These are phyloP conservation scores for Neofusicoccum ribis DNA, from an alignment of 2,329 filamentous ascomycete species.

Conservation along the genomic window DNA sequence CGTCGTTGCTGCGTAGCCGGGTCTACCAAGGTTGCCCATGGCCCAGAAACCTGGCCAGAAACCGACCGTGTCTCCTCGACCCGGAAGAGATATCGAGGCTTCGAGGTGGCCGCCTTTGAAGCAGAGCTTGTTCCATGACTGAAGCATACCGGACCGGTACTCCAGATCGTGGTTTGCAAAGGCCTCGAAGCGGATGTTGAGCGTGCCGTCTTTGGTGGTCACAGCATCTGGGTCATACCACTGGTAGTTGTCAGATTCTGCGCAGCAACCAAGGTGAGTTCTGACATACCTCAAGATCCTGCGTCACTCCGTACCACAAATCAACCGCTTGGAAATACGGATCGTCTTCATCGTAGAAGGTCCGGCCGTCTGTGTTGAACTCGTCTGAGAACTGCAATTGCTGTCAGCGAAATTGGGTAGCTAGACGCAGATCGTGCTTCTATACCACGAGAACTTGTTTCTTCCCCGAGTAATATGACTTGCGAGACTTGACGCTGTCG, in stretches of 20 bases:
- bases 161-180: constrained; percentile 66
- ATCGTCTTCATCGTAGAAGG: constrained; percentile 71
- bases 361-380: constrained; percentile 66
- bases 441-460: constrained; percentile 62
- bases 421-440: neutral
- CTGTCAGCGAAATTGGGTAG: constrained; percentile 12
- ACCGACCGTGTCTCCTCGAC: constrained; percentile 64
- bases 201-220: constrained; percentile 61
- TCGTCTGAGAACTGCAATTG: constrained; percentile 64
- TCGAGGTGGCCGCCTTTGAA: constrained; percentile 71
- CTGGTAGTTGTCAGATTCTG: constrained; percentile 34
- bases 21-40: constrained; percentile 71
- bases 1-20: constrained; percentile 68
- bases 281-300: constrained; percentile 60
- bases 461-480: constrained; percentile 55
- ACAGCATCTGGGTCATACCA: constrained; percentile 72
- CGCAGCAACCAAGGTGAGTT: neutral
- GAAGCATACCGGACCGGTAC: constrained; percentile 72
- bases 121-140: constrained; percentile 73
- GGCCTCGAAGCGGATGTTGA: constrained; percentile 65
- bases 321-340: constrained; percentile 68
- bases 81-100: constrained; percentile 69
- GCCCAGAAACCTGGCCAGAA: constrained; percentile 78
- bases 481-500: constrained; percentile 56
- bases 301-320: constrained; percentile 71